Evolutionary conservation across 352 stramenopile genomes (phyloP), one percentile per base, ranked within the genome.

Genomic region (Pythium utonaiense): DNA sequence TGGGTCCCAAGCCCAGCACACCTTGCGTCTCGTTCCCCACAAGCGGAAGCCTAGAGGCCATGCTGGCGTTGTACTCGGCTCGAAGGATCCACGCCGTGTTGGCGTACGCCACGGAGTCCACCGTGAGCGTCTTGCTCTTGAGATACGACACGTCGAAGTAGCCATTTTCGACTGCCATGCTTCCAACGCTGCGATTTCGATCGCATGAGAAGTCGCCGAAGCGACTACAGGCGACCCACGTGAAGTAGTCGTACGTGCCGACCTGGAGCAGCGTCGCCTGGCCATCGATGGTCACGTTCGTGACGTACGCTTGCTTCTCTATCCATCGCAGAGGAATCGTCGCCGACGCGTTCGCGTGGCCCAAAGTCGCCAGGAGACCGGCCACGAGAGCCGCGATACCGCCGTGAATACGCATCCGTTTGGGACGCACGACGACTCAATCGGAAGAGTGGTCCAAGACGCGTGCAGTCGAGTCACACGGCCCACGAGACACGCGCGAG

Each of bases 261-360:
- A 62, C 25, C 44, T 54, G 44, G 22, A 62, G 44, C 25, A 21
- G 10, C 3, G 41, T 53, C 6, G 21, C 0, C 30, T 27, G 17
- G 44, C 55, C 55, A 34, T 62, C 55, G 31, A 62, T 27, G 7
- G 22, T 6, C 19, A 55, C 44, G 3, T 38, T 55, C 21, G 55
- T 45, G 33, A 62, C 55, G 31, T 62, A 62, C 44, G 55, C 44
- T 27, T 50, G 55, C 13, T 25, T 38, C 22, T 62, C 55, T 16
- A 62, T 21, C 55, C 55, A 62, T 17, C 42, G 31, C 3, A 62
- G 45, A 44, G 55, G 44, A 21, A 62, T 19, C 8, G 31, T 41
- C 14, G 41, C 40, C 4, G 40, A 19, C 6, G 24, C 40, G n/a
- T 6, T 14, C 2, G 40, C 40, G 6, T 47, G 19, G 40, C 40